Evolutionary conservation across 495 filamentous ascomycete genomes (phyloP), one percentile per base, ranked within the genome.

Genomic region (Neurospora sp.): DNA sequence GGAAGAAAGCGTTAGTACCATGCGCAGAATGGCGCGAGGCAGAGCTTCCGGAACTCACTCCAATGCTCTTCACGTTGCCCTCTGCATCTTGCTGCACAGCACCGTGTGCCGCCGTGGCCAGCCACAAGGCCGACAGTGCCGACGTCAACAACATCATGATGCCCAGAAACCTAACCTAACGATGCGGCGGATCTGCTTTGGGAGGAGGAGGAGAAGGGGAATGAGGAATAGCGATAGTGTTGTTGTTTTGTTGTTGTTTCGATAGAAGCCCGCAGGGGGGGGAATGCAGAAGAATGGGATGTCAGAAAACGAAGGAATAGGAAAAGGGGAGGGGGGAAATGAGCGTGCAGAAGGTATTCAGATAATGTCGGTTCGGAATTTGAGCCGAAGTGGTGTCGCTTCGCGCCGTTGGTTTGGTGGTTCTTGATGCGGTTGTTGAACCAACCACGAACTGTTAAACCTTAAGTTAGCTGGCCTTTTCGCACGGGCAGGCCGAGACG

Each of bases 21-120:
- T 45, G 70, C 44, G 35, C 27, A 48, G 42, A 48, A 59, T 59
- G 39, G 27, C 42, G 27, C 69, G 27, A 48, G 37, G 27, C 73
- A 22, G 35, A 40, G 69, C 14, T 71, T 16, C 68, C 44, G n/a
- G 22, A 35, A 77, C 84, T 72, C 76, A 89, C 87, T 75, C 83
- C 83, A 80, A 89, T 87, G 80, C 86, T 88, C 79, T 86, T 86
- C 74, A 88, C 82, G 38, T 81, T 84, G 68, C 81, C 82, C 70
- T 85, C 84, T 16, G 84, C 84, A 7, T 83, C 83, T 65, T 77
- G 76, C 68, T 79, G 78, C 68, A 80, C 79, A 40, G 81, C 82
- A 73, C 81, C 81, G 80, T 77, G 83, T 74, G 84, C 82, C 73
- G 81, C 77, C 69, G 86, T 86, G 79, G 85, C 84, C 84, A 88